These are phyloP conservation scores for Coemansia sp. DNA, from an alignment of 371 early-diverging fungal genomes.

Conservation along the genomic window DNA sequence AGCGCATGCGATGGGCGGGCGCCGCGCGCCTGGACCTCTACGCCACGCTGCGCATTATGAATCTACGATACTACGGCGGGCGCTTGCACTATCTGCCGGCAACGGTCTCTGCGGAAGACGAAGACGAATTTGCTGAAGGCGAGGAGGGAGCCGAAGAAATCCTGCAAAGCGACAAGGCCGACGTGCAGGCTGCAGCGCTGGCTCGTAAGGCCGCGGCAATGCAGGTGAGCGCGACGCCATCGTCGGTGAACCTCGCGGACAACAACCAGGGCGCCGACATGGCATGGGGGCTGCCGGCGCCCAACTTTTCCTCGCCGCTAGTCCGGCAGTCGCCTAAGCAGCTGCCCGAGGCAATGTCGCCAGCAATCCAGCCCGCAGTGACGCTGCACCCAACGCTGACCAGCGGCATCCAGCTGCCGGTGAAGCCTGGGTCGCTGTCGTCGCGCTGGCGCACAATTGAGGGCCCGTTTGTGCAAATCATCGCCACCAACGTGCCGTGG, in stretches of 20 bases:
- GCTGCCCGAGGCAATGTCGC: slow-evolving; percentile 8
- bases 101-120: slow-evolving; percentile 15
- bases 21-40: slow-evolving; percentile 54
- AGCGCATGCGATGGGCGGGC: slow-evolving; percentile 59
- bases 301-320: slow-evolving; percentile 43
- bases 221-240: slow-evolving; percentile 13
- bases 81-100: slow-evolving; percentile 56
- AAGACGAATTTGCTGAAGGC: not conserved
- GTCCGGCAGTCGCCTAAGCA: slow-evolving; percentile 39
- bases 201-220: not conserved
- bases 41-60: slow-evolving; percentile 56
- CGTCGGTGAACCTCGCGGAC: slow-evolving; percentile 18
- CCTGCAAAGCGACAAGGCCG: no score
- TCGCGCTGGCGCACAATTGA: slow-evolving; percentile 53
- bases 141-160: not conserved
- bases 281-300: slow-evolving; percentile 45
- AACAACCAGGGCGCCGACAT: slow-evolving; percentile 42
- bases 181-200: not conserved
- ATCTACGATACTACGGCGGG: slow-evolving; percentile 57
- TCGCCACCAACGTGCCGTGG: slow-evolving; percentile 61
- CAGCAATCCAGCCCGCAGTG: slow-evolving; percentile 38
- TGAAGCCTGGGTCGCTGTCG: slow-evolving; percentile 34
- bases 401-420: slow-evolving; percentile 33
- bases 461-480: slow-evolving; percentile 56
- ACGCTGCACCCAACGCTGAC: slow-evolving; percentile 39